Base-by-base conservation (phyloP, 75 land plant genomes). In the Ceratopteris richardii region DNA sequence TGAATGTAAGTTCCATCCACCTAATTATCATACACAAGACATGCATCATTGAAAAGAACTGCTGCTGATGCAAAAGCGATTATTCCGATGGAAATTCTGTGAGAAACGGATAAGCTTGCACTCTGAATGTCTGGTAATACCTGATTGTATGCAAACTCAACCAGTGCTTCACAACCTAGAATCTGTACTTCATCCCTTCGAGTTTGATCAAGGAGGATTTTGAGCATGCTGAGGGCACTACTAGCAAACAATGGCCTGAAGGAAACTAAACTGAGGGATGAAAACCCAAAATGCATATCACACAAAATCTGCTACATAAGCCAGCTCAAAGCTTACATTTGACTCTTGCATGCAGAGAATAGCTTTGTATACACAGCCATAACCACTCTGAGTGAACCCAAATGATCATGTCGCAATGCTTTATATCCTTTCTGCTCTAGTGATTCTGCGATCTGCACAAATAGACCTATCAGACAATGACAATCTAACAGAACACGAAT, bases 391-490 rank as follows among this genome's bases (percentile, higher is more conserved):
- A 70, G 90, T 18, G 69, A 76, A 4, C 78, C 77, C 54, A 78
- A 79, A 40, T 77, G 94, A 44, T 86, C 96, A 69, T 23, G 51
- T 64, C 85, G 66, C 65, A 93, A 61, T 61, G 89, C 98, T 77
- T 83, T 93, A 59, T 86, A 86, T 54, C 90, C 94, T 61, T 77
- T 74, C 66, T 88, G 96, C 71, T 93, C 98, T 41, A 93, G 77
- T 53, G 69, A 63, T 60, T 44, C 58, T 42, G 87, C 76, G 30
- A 93, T 93, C 98, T 93, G 84, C 29, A 28, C 13, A 52, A n/a
- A 12, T 64, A 57, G 14, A 54, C 14, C 13, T 51, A 39, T 68
- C 31, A 11, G 46, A 46, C 29, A 39, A 56, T 31, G 21, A 53
- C 27, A 24, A 41, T 3, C 37, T 46, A 31, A 12, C 28, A 16